A percentile compares a stretch with the other conserved stretches of the same genome.
phyloP scores from a whole-genome alignment of 371 early-diverging fungal species.

The Saksenaea vasiformis region DNA sequence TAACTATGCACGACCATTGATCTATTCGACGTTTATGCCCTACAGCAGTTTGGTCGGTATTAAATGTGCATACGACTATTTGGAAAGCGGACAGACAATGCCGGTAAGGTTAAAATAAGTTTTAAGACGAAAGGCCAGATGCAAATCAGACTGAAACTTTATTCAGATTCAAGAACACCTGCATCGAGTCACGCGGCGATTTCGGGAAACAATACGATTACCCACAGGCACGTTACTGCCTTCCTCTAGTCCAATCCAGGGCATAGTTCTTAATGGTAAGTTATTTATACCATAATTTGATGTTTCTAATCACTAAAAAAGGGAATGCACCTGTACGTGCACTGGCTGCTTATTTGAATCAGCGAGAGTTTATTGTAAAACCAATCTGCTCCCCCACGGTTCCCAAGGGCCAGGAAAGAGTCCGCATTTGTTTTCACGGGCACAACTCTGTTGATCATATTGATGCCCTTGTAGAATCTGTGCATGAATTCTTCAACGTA shows the following conservation, averaged over 20 bases:
- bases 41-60: constrained; percentile 57
- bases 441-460: constrained; percentile 70
- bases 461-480: constrained; percentile 47
- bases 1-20: constrained; percentile 82
- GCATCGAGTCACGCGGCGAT: constrained; percentile 40
- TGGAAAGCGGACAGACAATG: constrained; percentile 51
- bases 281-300: neutral
- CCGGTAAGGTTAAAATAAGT: constrained; percentile 36
- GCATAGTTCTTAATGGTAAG: constrained; percentile 69
- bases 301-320: constrained; percentile 7
- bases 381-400: constrained; percentile 85
- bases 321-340: constrained; percentile 66
- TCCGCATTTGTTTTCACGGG: constrained; percentile 80
- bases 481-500: constrained; percentile 46
- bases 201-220: constrained; percentile 45
- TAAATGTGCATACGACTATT: constrained; percentile 56
- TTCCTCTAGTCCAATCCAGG: constrained; percentile 75
- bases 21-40: constrained; percentile 82
- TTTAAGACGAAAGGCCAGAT: neutral
- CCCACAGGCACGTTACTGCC: constrained; percentile 58
- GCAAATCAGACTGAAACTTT: neutral
- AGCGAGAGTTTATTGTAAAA: constrained; percentile 68
- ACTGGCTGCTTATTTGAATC: constrained; percentile 61
- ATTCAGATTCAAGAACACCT: constrained; percentile 57
- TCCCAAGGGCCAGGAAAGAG: constrained; percentile 75